Evolutionary conservation across 2,329 filamentous ascomycete genomes (phyloP).

Genomic region (Exophiala alcalophila): DNA sequence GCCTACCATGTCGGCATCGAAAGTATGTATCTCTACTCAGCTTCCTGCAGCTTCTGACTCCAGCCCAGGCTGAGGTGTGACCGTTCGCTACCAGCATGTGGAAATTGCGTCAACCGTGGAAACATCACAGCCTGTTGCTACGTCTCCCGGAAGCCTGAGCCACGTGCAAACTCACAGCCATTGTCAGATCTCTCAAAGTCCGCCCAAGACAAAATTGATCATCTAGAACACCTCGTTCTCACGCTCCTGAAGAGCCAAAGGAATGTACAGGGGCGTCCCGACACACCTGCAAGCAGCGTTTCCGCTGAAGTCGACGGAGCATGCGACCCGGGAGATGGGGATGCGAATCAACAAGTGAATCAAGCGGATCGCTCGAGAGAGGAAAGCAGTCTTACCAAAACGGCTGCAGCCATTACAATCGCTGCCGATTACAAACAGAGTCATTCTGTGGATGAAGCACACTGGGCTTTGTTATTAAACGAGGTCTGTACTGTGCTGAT

Average conservation of each 20-base stretch:
- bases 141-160: conserved; percentile 65
- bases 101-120: conserved; percentile 87
- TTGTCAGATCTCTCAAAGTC: conserved; percentile 67
- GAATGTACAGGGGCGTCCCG: conserved; percentile 56
- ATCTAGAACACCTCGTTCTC: conserved; percentile 84
- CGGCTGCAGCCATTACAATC: conserved; percentile 75
- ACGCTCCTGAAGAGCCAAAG: conserved; percentile 87
- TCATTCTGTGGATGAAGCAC: conserved; percentile 75
- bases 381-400: conserved; percentile 65
- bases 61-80: conserved; percentile 73
- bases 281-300: conserved; percentile 49
- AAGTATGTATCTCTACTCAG: conserved; percentile 50
- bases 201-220: conserved; percentile 96
- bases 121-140: conserved; percentile 81
- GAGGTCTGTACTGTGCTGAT: conserved; percentile 87
- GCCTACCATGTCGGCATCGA: conserved; percentile 81
- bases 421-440: conserved; percentile 70
- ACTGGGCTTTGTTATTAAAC: conserved; percentile 75
- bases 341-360: conserved; percentile 45
- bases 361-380: conserved; percentile 59
- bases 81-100: conserved; percentile 73
- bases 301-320: conserved; percentile 26
- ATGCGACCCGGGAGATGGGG: conserved; percentile 32
- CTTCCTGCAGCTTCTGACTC: not conserved
- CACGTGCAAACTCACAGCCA: conserved; percentile 56